phyloP scores from a whole-genome alignment of 2,329 filamentous ascomycete genomes.

The Pseudogymnoascus verrucosus region DNA sequence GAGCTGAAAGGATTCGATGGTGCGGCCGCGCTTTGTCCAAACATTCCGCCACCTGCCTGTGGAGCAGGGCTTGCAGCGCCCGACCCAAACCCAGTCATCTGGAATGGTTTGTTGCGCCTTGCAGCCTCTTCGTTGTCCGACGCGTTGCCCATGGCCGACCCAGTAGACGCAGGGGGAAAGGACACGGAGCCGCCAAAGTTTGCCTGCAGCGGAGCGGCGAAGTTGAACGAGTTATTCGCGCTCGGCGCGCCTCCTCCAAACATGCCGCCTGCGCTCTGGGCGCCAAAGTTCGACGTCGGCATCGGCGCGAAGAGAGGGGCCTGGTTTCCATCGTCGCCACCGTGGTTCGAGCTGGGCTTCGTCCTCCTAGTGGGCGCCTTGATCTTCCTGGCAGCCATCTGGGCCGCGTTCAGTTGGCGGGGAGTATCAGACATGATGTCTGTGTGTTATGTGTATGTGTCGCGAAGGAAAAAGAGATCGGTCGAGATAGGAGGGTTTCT shows the following conservation, averaged over 20 bases:
- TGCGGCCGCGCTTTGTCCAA: slow-evolving; percentile 4
- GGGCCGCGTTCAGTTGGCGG: slow-evolving; percentile 22
- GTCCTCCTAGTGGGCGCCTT: slow-evolving; percentile 18
- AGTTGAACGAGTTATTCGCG: slow-evolving; percentile 22
- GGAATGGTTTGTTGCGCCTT: slow-evolving; percentile 12
- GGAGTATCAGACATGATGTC: background rate
- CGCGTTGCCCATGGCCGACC: background rate
- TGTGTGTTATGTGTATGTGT: background rate
- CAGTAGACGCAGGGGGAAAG: slow-evolving; percentile 8
- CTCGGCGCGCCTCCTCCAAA: slow-evolving; percentile 24
- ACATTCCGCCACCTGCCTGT: background rate
- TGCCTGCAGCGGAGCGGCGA: slow-evolving; percentile 15
- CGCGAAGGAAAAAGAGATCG: background rate
- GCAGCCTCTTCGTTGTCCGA: slow-evolving; percentile 12
- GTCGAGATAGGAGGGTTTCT: background rate
- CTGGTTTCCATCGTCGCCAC: slow-evolving; percentile 5
- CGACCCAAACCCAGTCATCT: background rate
- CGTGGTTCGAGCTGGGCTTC: background rate
- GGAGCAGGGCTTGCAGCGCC: background rate
- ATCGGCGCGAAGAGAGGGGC: slow-evolving; percentile 14
- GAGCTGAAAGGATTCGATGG: slow-evolving; percentile 9
- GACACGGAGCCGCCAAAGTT: slow-evolving; percentile 12
- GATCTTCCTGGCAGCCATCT: slow-evolving; percentile 26
- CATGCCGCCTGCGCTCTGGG: slow-evolving; percentile 16
- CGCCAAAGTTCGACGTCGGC: slow-evolving; percentile 6